Base-by-base conservation (phyloP, 805 yeast genomes). In the Candida silvatica region DNA sequence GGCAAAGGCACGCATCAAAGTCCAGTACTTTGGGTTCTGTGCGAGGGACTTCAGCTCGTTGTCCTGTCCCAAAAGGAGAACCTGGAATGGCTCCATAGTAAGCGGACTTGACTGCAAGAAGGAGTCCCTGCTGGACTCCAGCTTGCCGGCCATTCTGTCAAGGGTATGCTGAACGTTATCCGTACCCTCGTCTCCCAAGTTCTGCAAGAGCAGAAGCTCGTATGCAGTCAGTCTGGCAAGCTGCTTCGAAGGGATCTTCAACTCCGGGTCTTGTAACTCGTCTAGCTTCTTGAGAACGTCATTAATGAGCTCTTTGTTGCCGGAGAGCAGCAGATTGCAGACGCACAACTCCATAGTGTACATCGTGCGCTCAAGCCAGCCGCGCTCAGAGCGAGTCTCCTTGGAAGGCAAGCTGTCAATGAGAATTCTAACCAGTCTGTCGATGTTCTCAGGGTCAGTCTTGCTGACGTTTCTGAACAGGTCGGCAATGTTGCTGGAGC, bases 401-500 rank as follows among this genome's bases (percentile, higher is more conserved):
- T 43, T 20, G n/a, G 37, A 27, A 34, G 69, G 67, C 8, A 70
- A 41, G 6, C 47, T 49, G 8, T 48, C 52, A 35, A 64, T 47
- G 17, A 66, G 49, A 16, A 54, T 50, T 39, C 53, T 51, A 16
- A 61, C 64, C 27, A 62, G 38, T 4, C 22, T 29, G 36, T 51
- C 53, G 41, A 69, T 53, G 41, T 67, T 65, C 2, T 49, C 56
- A 3, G 38, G 46, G 39, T 34, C 58, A 48, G 51, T 53, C 32
- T 51, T 57, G 32, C 71, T 61, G 7, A 77, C 64, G 16, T 66
- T 66, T 32, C 67, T 69, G 40, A 86, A 68, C 1, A 86, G 61
- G 2, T 65, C 62, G 4, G 69, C 56, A 4, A 87, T 60, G 33
- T 72, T 71, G 42, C 92, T 76, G 1, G 90, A 74, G 35, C 73